These are phyloP conservation scores for Prunus armeniaca DNA, from an alignment of 306 rosid genomes.

Conservation along the genomic window DNA sequence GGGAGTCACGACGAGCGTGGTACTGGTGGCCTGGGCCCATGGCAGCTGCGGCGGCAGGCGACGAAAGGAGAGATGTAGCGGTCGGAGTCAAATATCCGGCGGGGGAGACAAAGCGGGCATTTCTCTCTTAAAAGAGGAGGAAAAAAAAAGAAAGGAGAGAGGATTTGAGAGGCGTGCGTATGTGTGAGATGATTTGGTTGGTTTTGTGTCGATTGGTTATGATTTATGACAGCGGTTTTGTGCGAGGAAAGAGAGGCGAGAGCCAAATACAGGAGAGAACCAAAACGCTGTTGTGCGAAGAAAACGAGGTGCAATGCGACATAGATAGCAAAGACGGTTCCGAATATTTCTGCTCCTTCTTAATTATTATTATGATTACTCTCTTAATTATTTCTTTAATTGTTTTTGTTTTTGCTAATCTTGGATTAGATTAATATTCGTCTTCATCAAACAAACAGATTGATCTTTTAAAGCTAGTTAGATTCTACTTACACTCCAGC, in stretches of 20 bases:
- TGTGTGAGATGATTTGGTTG: too few relatives aligned
- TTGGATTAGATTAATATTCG: not conserved
- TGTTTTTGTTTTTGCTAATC: not conserved
- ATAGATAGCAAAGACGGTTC: not conserved
- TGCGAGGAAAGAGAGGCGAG: not conserved
- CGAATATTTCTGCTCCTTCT: not conserved
- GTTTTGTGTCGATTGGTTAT: conserved; percentile 13
- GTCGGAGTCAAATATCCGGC: conserved; percentile 27
- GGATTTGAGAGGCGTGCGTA: conserved; percentile 6
- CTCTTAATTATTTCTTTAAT: not conserved
- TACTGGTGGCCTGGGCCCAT: conserved; percentile 56
- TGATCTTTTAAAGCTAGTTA: not conserved
- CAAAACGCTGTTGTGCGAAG: conserved; percentile 26
- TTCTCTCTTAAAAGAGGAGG: conserved; percentile 36
- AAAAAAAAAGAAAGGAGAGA: not conserved
- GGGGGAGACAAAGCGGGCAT: conserved; percentile 33
- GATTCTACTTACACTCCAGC: not conserved
- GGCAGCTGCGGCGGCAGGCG: conserved; percentile 20
- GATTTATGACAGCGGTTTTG: conserved; percentile 46
- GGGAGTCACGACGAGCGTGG: conserved; percentile 69
- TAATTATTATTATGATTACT: not conserved
- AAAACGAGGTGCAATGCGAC: conserved; percentile 33
- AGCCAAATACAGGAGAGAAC: not conserved
- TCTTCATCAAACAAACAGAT: not conserved
- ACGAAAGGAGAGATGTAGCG: not conserved